Base-by-base conservation (phyloP, 1,139 yeast genomes). In the Yamadazyma conglobata region DNA sequence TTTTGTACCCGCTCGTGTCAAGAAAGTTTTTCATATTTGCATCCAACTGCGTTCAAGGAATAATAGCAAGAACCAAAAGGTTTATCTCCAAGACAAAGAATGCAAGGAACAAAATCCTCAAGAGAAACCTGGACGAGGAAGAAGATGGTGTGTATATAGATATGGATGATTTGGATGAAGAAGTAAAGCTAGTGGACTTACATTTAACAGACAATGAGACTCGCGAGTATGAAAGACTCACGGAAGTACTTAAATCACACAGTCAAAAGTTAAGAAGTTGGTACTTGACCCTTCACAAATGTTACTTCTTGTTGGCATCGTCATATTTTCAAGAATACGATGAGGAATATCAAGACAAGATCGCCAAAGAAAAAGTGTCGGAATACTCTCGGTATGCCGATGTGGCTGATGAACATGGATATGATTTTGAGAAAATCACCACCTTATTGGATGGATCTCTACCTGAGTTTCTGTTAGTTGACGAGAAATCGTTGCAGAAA, bases 241-340 rank as follows among this genome's bases (percentile, higher is more conserved):
- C 51, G 25, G 65, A 59, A 11, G 42, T 42, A 14, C 53, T 60
- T 15, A 44, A 48, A 19, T 30, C 46, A 3, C 39, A 47, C 2
- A 54, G 56, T 30, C 31, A 50, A 6, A 54, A 64, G 31, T 44
- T 70, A n/a, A 55, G 77, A 34, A 47, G 56, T 10, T 77, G 83
- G 74, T 51, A 67, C 30, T 83, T 87, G 30, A 51, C 76, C 10
- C 58, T 84, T 14, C 96, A 89, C 52, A 79, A 88, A 33, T 72
- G 82, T 29, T 81, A 74, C 48, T 89, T 88, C 50, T 74, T 87
- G 41, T 62, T 84, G 23, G 98, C 88, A 0, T 82, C 95, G 0
- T 80, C 88, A 0, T 79, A 84, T 51, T 89, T 76, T 45, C 88
- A 83, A 46, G 54, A 67, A 24, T 67, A 76, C 42, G 69, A 73